Percentiles rank a stretch among this genome's conserved stretches.
Conservation (phyloP, 2,329 filamentous ascomycete species). For the Apiospora pterosperma region DNA sequence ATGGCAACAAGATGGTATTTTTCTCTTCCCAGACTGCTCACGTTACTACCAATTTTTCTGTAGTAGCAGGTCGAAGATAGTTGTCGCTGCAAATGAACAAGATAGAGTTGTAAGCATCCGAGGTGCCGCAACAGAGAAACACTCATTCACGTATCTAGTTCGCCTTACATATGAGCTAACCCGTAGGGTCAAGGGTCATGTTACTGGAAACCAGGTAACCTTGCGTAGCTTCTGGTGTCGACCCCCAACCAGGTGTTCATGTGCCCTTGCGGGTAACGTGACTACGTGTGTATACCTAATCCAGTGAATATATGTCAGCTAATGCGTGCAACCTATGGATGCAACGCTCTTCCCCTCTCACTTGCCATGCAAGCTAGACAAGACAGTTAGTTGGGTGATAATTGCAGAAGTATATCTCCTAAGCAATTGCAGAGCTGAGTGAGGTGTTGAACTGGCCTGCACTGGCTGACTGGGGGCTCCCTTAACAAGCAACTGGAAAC, state of each 20-base stretch:
- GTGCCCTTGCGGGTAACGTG: not conserved
- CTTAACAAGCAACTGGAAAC: no score
- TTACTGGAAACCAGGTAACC: not conserved
- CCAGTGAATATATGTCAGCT: not conserved
- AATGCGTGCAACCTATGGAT: not conserved
- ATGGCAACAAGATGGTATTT: not conserved
- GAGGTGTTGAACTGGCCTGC: no score
- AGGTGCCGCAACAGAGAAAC: not conserved
- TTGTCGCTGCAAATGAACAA: not conserved
- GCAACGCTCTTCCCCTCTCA: not conserved
- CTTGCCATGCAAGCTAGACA: not conserved
- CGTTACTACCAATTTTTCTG: not conserved
- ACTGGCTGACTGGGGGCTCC: no score
- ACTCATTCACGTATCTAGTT: not conserved
- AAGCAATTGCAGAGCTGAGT: no score
- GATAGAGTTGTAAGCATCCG: not conserved
- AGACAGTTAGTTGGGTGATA: no score
- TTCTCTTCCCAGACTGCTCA: not conserved
- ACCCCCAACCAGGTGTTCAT: no score
- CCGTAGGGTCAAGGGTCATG: not conserved
- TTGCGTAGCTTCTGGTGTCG: no score
- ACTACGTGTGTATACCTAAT: not conserved
- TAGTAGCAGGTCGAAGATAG: not conserved
- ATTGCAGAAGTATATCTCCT: no score
- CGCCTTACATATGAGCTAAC: not conserved